Evolutionary conservation across 352 stramenopile species (phyloP).

Genomic region (Nothophytophthora sp.): DNA sequence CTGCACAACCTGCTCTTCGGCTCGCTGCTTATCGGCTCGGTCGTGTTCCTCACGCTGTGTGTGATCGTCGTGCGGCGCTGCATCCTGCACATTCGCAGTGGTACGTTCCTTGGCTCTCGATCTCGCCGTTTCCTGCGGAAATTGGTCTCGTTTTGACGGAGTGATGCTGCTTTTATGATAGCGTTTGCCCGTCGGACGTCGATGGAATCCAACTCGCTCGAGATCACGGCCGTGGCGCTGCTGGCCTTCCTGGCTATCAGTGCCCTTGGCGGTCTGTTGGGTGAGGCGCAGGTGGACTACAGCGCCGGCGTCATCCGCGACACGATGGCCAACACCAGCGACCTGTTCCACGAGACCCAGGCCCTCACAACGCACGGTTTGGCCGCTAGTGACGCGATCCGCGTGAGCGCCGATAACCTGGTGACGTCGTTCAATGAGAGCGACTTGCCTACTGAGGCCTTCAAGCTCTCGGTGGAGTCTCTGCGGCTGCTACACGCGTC

Average conservation of each 20-base stretch:
- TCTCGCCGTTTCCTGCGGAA: not conserved
- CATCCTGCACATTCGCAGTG: constrained; percentile 69
- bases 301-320: constrained; percentile 69
- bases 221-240: constrained; percentile 72
- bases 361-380: constrained; percentile 30
- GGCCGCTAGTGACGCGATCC: constrained; percentile 40
- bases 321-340: constrained; percentile 73
- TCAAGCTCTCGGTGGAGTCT: constrained; percentile 62
- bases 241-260: constrained; percentile 77
- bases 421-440: constrained; percentile 74
- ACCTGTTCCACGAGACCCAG: constrained; percentile 48
- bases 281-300: constrained; percentile 84
- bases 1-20: constrained; percentile 73
- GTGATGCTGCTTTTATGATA: constrained; percentile 18
- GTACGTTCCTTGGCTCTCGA: constrained; percentile 18
- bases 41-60: constrained; percentile 68
- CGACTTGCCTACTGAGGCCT: constrained; percentile 62
- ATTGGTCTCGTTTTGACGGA: constrained; percentile 1
- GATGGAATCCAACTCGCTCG: constrained; percentile 52
- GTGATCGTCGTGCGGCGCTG: constrained; percentile 70
- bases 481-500: constrained; percentile 56
- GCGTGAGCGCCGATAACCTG: constrained; percentile 51
- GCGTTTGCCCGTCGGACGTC: constrained; percentile 41
- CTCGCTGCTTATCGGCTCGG: constrained; percentile 57
- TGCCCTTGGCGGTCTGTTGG: constrained; percentile 65